These are phyloP conservation scores for Cinnamomum chago DNA, from an alignment of 164 flowering plant species.

Conservation along the genomic window DNA sequence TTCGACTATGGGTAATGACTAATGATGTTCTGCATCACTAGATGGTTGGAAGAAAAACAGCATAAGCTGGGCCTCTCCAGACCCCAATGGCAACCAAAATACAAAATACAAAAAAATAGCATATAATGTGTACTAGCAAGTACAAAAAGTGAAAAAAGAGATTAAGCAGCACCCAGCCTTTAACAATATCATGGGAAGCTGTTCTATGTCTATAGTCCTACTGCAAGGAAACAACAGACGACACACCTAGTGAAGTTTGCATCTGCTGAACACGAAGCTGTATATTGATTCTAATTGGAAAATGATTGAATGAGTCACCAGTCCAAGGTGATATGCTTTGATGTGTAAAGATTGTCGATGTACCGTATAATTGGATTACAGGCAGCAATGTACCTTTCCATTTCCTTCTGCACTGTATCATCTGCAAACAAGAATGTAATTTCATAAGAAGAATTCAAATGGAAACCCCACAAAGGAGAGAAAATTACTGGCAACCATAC, in stretches of 20 bases:
- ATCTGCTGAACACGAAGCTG: background rate
- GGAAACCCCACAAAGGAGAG: background rate
- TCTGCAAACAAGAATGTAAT: conserved; percentile 39
- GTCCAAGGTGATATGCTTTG: conserved; percentile 67
- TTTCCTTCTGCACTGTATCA: conserved; percentile 63
- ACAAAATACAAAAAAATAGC: background rate
- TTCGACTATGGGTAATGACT: background rate
- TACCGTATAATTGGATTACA: conserved; percentile 55
- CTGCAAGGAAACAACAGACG: background rate
- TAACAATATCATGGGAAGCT: background rate
- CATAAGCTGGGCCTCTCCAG: background rate
- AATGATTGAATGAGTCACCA: conserved; percentile 45
- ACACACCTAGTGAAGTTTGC: background rate
- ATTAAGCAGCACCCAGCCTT: background rate
- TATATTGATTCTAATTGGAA: background rate
- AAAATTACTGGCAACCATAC: no score
- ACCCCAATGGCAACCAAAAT: background rate
- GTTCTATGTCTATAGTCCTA: background rate
- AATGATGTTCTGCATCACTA: background rate
- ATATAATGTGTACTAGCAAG: background rate
- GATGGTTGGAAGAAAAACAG: background rate
- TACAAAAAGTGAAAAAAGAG: background rate
- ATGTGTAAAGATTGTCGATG: conserved; percentile 62
- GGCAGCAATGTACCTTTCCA: conserved; percentile 79
- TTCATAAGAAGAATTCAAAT: background rate